Evolutionary conservation across 2,329 filamentous ascomycete genomes (phyloP), one percentile per base, ranked within the genome.

Genomic region (Ramularia endophylla): DNA sequence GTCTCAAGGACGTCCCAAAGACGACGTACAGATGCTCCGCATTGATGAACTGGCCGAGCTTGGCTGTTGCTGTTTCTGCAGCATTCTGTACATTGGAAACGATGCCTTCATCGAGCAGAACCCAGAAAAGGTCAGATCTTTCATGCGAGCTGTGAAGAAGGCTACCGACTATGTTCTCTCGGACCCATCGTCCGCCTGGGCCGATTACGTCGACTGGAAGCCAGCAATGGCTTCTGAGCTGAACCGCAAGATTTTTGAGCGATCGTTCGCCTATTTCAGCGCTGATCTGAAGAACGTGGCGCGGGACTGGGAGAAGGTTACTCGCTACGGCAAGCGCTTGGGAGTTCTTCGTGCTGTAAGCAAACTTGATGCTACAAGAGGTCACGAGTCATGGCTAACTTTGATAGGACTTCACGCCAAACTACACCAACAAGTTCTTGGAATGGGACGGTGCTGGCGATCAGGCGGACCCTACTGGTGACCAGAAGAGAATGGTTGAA

Each of bases 61-160:
- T 3, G 84, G 84, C 36, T 88, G 84, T 69, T 88, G 84, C 75
- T 88, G 84, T 72, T 88, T 88, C 76, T 88, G 84, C 66, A 80
- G 79, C 19, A 85, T 88, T 61, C 71, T 88, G 29, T 87, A 88
- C 71, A 88, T 88, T 50, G 83, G 80, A 55, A 87, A 88, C 64
- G 82, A 87, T 55, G 58, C 58, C 7, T 88, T 88, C 66, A 64
- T 87, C 32, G 60, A 68, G n/a, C 67, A 75, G 45, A 77, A 86
- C 65, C 78, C 78, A 0, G 80, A 78, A 1, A 80, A 81, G 59
- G 78, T 85, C 3, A 65, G 65, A 43, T 75, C 77, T 31, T 88
- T 88, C 66, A 71, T 87, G 67, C 75, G 74, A 33, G 84, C 84
- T 19, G 78, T 85, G 58, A 88, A 88, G 71, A 74, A 72, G 29